Evolutionary conservation across 2,329 filamentous ascomycete species (phyloP).

Genomic region (Emergomyces pasteurianus): DNA sequence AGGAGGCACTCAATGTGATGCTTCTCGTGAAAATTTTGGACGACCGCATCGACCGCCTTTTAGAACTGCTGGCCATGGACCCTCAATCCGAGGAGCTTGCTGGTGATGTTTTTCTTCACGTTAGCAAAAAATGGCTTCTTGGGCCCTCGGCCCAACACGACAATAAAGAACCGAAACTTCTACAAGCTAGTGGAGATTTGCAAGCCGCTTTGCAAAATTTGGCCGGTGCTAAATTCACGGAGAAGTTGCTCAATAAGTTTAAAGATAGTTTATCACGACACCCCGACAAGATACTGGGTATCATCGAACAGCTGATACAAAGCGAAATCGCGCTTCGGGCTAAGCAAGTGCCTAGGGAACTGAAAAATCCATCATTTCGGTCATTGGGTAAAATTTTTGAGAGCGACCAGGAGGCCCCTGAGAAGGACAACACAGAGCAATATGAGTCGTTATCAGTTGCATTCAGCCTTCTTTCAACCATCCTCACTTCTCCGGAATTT

Average conservation of each 20-base stretch:
- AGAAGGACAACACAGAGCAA: conserved; percentile 15
- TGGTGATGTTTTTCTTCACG: conserved; percentile 31
- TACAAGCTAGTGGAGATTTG: conserved; percentile 13
- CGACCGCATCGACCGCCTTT: conserved; percentile 26
- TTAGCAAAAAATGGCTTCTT: conserved; percentile 31
- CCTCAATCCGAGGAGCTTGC: conserved; percentile 29
- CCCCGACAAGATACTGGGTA: conserved; percentile 28
- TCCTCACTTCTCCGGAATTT: conserved; percentile 32
- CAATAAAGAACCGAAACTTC: neutral
- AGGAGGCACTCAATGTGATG: conserved; percentile 18
- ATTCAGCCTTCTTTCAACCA: conserved; percentile 32
- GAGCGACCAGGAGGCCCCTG: conserved; percentile 6
- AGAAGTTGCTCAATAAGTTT: conserved; percentile 31
- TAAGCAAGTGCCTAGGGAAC: conserved; percentile 4
- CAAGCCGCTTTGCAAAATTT: conserved; percentile 24
- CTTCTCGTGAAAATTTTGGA: conserved; percentile 25
- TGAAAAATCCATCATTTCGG: conserved; percentile 19
- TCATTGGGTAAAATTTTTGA: conserved; percentile 26
- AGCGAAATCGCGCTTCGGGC: conserved; percentile 17
- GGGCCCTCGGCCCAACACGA: conserved; percentile 11
- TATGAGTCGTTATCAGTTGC: conserved; percentile 29
- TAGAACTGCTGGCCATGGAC: conserved; percentile 26
- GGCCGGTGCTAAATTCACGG: conserved; percentile 30
- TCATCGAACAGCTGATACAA: conserved; percentile 31
- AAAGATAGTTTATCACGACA: conserved; percentile 31